A percentile compares a stretch with the other conserved stretches of the same genome.
phyloP scores from a whole-genome alignment of 768 basidiomycete genomes.

The Tulasnella calospora region DNA sequence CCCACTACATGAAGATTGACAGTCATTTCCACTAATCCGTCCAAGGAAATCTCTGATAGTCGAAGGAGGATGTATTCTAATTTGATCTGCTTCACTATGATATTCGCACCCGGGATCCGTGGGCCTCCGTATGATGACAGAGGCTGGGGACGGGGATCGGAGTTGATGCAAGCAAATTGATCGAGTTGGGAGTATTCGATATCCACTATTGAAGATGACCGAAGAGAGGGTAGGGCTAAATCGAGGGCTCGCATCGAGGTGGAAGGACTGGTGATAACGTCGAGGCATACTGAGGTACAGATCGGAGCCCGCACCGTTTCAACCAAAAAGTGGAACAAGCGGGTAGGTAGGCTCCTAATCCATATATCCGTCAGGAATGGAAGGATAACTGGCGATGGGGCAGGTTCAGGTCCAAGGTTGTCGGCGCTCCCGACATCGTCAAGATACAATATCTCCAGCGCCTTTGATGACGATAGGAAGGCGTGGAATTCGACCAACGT shows the following conservation, averaged over 20 bases:
- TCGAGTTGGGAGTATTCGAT: not conserved
- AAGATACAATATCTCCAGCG: not conserved
- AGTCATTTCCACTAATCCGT: not conserved
- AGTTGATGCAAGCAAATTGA: not conserved
- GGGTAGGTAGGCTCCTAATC: not conserved
- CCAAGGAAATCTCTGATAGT: not conserved
- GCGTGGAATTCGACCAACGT: not conserved
- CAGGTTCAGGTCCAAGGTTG: not conserved
- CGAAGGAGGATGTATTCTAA: not conserved
- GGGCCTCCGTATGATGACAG: not conserved
- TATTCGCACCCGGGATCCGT: not conserved
- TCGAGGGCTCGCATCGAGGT: not conserved
- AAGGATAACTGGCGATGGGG: not conserved
- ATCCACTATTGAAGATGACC: not conserved
- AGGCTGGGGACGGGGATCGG: not conserved
- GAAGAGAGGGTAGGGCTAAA: not conserved
- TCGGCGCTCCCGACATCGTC: not conserved
- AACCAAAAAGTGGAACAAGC: not conserved
- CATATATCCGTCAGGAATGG: not conserved
- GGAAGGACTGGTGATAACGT: not conserved
- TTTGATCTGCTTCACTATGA: not conserved
- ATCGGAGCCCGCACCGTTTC: not conserved
- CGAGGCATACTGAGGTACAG: not conserved
- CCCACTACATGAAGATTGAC: not conserved
- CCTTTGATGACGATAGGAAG: not conserved